Conservation (phyloP, 2,329 filamentous ascomycete species). For the Tolypocladium endophyticum region DNA sequence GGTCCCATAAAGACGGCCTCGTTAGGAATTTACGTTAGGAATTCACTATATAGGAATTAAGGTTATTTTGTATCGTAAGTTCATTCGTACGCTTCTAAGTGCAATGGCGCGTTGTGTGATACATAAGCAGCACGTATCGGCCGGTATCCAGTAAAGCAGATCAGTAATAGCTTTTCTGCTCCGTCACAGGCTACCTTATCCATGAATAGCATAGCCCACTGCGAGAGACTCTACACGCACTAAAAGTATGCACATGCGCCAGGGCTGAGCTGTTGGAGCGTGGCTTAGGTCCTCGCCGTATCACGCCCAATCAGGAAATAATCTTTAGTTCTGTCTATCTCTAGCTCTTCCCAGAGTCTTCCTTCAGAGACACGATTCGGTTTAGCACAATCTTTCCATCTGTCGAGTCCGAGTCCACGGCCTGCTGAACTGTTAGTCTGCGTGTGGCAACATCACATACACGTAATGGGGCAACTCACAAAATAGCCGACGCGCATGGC, state of each 20-base stretch:
- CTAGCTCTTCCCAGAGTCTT: slow-evolving; percentile 58
- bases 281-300: neutral
- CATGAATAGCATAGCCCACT: neutral
- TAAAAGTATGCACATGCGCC: neutral
- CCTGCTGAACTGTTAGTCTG: slow-evolving; percentile 23
- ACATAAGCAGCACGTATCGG: too few relatives aligned
- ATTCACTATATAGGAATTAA: too few relatives aligned
- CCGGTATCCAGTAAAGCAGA: too few relatives aligned
- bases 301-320: neutral
- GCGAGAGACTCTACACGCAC: too few relatives aligned
- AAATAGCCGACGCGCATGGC: slow-evolving; percentile 84
- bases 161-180: too few relatives aligned
- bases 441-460: slow-evolving; percentile 2
- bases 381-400: slow-evolving; percentile 76
- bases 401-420: slow-evolving; percentile 67
- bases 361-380: slow-evolving; percentile 83
- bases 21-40: too few relatives aligned
- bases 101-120: too few relatives aligned
- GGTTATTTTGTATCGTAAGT: too few relatives aligned
- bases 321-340: neutral
- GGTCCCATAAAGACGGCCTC: too few relatives aligned
- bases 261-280: too few relatives aligned
- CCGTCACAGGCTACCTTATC: neutral
- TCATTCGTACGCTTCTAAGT: too few relatives aligned
- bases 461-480: slow-evolving; percentile 23